Conservation (phyloP, 2,329 filamentous ascomycete species). For the Neofusicoccum cordaticola region DNA sequence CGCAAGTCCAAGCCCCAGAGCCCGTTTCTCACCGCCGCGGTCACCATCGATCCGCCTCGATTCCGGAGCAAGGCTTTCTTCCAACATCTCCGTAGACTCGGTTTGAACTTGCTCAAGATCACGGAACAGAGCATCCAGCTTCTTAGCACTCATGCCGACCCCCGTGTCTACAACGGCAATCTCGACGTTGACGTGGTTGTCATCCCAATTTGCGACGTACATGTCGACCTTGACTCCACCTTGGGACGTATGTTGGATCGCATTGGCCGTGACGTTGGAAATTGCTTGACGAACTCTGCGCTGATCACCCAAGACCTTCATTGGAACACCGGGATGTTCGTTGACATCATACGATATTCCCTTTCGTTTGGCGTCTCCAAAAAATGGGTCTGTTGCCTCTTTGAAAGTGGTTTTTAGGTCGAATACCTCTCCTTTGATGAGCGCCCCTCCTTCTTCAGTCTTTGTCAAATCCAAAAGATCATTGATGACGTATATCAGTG, state of each 20-base stretch:
- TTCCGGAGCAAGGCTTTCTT: constrained; percentile 32
- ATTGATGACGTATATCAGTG: constrained; percentile 90
- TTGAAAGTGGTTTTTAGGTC: constrained; percentile 67
- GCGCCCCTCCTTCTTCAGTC: constrained; percentile 73
- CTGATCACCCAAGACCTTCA: constrained; percentile 72
- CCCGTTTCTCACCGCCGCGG: constrained; percentile 40
- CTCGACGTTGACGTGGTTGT: constrained; percentile 64
- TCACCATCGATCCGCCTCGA: constrained; percentile 29
- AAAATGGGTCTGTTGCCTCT: constrained; percentile 76
- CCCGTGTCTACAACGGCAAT: constrained; percentile 76
- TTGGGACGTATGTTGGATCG: constrained; percentile 69
- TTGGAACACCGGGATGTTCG: constrained; percentile 67
- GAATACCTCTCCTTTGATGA: constrained; percentile 79
- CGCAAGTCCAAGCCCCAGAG: constrained; percentile 78
- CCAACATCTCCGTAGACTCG: constrained; percentile 34
- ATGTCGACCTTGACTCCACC: constrained; percentile 71
- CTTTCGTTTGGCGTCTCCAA: constrained; percentile 72
- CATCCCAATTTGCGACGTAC: constrained; percentile 56
- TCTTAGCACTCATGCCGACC: constrained; percentile 57
- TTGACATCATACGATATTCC: constrained; percentile 67
- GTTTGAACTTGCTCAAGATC: constrained; percentile 65
- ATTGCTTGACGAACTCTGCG: constrained; percentile 78
- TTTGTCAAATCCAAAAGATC: constrained; percentile 87
- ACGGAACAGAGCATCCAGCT: constrained; percentile 59
- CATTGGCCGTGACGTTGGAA: constrained; percentile 80